Conservation (phyloP, 495 filamentous ascomycete species). For the Tuber microsphaerosporum region DNA sequence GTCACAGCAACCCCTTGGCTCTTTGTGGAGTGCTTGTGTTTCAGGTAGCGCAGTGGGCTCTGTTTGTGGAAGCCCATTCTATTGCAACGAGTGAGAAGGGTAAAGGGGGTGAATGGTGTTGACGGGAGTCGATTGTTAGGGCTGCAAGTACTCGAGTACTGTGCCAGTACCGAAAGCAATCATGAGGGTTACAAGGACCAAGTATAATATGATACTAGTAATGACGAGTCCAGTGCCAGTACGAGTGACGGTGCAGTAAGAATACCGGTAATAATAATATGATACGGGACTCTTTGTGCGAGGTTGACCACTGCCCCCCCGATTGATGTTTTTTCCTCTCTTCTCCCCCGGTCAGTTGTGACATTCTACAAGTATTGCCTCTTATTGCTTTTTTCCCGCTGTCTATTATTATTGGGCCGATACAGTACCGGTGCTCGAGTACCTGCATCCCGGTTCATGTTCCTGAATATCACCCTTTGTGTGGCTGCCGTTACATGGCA, state of each 20-base stretch:
- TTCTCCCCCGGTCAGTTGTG: too few species aligned
- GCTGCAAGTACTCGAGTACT: too few species aligned
- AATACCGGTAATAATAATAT: too few species aligned
- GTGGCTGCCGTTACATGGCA: background rate
- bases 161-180: background rate
- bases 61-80: background rate
- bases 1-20: background rate
- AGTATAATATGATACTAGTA: too few species aligned
- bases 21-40: slow-evolving; percentile 1
- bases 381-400: background rate
- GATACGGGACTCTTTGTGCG: background rate
- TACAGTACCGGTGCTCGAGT: too few species aligned
- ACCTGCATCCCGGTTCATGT: background rate
- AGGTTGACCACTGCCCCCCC: background rate
- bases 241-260: background rate
- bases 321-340: background rate
- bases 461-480: background rate
- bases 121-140: too few species aligned
- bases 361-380: too few species aligned
- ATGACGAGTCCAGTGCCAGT: background rate
- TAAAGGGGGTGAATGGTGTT: background rate
- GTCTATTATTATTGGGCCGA: background rate
- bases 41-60: background rate
- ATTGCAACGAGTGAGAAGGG: slow-evolving; percentile 2
- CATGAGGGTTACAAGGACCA: background rate